Conservation (phyloP, 2,329 filamentous ascomycete species). For the Trichoderma oligosporum region DNA sequence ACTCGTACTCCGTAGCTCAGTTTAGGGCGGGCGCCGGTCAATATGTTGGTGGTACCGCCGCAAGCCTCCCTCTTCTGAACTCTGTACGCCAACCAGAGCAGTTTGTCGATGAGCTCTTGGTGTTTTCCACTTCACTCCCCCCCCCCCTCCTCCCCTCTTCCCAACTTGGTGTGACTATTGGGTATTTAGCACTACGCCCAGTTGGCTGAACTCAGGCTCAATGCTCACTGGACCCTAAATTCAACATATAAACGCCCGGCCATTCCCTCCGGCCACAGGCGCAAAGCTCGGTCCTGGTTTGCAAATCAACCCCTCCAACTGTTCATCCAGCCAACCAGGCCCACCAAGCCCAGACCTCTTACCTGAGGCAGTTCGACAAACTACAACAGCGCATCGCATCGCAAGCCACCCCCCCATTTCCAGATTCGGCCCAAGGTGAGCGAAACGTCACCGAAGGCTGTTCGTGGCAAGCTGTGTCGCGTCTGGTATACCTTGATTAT, state of each 20-base stretch:
- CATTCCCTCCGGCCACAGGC: slow-evolving; percentile 37
- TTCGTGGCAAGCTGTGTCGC: neutral
- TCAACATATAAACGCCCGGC: slow-evolving; percentile 49
- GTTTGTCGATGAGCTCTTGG: slow-evolving; percentile 7
- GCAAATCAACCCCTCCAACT: slow-evolving; percentile 3
- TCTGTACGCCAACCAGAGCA: neutral
- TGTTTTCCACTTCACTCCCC: slow-evolving; percentile 11
- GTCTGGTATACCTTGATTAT: neutral
- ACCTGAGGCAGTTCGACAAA: neutral
- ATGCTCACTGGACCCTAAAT: slow-evolving; percentile 25
- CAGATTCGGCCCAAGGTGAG: slow-evolving; percentile 15
- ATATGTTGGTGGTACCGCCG: slow-evolving; percentile 1
- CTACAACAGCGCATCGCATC: slow-evolving; percentile 7
- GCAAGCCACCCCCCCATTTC: slow-evolving; percentile 14
- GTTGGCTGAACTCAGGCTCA: slow-evolving; percentile 8
- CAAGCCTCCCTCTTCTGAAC: slow-evolving; percentile 3
- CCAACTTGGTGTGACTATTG: slow-evolving; percentile 19
- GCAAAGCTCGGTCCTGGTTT: neutral
- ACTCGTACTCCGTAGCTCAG: slow-evolving; percentile 1
- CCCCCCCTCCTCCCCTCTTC: slow-evolving; percentile 4
- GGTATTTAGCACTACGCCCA: slow-evolving; percentile 1
- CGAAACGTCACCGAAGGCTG: slow-evolving; percentile 10
- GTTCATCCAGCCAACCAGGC: neutral
- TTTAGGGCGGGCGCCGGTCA: slow-evolving; percentile 11
- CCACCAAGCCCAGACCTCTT: neutral